Percentiles rank a stretch among this genome's conserved stretches.
These are phyloP conservation scores for Fomitopsis palustris DNA, from an alignment of 1,284 basidiomycete genomes.

Conservation along the genomic window DNA sequence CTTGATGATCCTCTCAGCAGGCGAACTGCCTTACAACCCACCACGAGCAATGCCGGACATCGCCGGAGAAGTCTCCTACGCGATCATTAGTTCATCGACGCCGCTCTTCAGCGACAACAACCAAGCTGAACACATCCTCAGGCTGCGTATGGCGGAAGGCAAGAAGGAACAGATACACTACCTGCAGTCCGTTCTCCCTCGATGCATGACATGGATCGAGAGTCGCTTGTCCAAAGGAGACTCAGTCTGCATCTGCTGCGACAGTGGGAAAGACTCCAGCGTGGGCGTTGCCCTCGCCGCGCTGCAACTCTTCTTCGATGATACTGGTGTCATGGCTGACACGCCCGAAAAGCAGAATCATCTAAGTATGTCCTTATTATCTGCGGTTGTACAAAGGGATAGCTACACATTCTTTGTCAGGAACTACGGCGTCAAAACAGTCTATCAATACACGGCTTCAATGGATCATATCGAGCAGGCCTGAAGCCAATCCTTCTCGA, in stretches of 20 bases:
- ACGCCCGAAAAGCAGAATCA: not conserved
- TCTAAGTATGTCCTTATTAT: conserved; percentile 9
- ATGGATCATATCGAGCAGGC: conserved; percentile 76
- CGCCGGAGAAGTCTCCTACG: conserved; percentile 12
- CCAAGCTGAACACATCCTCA: conserved; percentile 18
- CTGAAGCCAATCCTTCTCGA: conserved; percentile 72
- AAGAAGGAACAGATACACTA: conserved; percentile 55
- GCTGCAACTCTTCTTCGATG: conserved; percentile 56
- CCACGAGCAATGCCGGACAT: conserved; percentile 8
- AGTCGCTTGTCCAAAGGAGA: conserved; percentile 34
- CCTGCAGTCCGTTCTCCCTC: conserved; percentile 46
- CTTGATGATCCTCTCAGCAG: conserved; percentile 19
- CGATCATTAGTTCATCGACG: conserved; percentile 16
- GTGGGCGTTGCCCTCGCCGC: conserved; percentile 61
- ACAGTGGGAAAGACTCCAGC: conserved; percentile 54
- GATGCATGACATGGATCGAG: conserved; percentile 44
- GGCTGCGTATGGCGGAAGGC: conserved; percentile 34
- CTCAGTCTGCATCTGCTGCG: conserved; percentile 51
- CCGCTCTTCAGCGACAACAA: not conserved
- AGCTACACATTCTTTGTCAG: not conserved
- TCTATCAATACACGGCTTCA: conserved; percentile 66
- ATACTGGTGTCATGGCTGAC: conserved; percentile 37
- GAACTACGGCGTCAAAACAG: conserved; percentile 43
- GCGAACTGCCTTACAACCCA: conserved; percentile 22
- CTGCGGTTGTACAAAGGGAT: not conserved